Evolutionary conservation across 78 protist genomes (phyloP), one percentile per base, ranked within the genome.

Genomic region (Chrysochromulina parva): DNA sequence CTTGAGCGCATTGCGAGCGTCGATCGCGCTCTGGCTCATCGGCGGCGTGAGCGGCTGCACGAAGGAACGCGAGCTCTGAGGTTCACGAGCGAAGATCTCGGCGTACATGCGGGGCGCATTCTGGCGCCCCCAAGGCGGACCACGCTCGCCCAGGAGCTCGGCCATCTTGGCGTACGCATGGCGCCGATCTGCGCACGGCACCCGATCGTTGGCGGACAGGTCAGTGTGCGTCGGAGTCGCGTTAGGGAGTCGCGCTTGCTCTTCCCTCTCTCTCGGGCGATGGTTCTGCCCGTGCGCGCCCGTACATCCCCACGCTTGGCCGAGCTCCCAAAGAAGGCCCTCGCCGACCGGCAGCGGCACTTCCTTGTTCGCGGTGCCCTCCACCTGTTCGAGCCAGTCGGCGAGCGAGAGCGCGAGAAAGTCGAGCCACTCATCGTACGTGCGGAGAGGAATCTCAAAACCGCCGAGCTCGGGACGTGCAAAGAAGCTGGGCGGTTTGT

Each of bases 381-480:
- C 85, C 20, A 84, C 88, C 65, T 84, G 88, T 50, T 84, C 88
- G 55, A 84, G 62, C 65, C 65, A 84, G 50, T 84, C 88, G 47
- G 88, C 88, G 20, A 84, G 88, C 62, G 65, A 5, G 48, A 84
- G 47, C 65, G 62, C 28, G 26, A 50, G 20, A 4, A 84, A 53
- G 66, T 84, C 88, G 66, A 54, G 47, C 65, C 60, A 84, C 13
- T 69, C 78, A 10, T 47, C 57, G 48, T 19, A 50, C 47, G 24
- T 2, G 22, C n/a, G 22, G 57, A 84, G 62, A 10, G 3, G 28
- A 22, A 84, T 1, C 24, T 22, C 17, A n/a, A 84, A 84, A 19
- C 28, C 26, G 52, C 88, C 88, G 62, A 84, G 88, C 48, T 84
- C 88, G 22, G 88, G 88, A 6, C 88, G 57, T 1, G 88, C 88